A percentile compares a stretch with the other conserved stretches of the same genome.
Conservation (phyloP, 2,329 filamentous ascomycete genomes). For the Incumbomyces lentus region DNA sequence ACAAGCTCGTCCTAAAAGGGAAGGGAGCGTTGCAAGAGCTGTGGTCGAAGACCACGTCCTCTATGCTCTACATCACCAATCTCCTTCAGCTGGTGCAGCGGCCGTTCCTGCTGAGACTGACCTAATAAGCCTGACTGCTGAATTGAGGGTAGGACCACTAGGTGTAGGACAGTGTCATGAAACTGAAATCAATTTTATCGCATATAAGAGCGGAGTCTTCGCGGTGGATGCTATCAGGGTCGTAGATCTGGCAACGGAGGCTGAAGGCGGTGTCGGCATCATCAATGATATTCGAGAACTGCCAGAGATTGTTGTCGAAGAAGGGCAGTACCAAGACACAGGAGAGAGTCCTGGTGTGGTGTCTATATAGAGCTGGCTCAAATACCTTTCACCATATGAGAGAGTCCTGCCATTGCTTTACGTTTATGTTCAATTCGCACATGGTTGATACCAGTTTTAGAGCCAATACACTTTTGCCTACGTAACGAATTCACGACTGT, state of each 20-base stretch:
- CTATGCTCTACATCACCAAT: constrained; percentile 40
- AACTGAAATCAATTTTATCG: constrained; percentile 40
- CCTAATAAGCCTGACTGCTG: constrained; percentile 47
- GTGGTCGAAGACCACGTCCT: constrained; percentile 48
- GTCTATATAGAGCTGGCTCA: too few species aligned
- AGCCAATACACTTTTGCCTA: too few species aligned
- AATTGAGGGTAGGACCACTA: constrained; percentile 40
- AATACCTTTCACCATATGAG: too few species aligned
- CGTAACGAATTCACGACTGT: too few species aligned
- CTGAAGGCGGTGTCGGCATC: constrained; percentile 15
- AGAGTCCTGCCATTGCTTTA: too few species aligned
- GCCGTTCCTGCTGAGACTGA: constrained; percentile 40
- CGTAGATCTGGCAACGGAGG: constrained; percentile 17
- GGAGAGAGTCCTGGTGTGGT: too few species aligned
- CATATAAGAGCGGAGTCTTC: constrained; percentile 23
- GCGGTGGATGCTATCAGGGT: constrained; percentile 22
- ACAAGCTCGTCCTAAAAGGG: constrained; percentile 8
- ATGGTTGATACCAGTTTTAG: too few species aligned
- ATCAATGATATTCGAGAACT: constrained; percentile 17
- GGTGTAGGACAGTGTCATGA: constrained; percentile 37
- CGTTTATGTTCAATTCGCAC: too few species aligned
- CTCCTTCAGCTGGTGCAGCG: constrained; percentile 19
- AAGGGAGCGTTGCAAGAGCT: constrained; percentile 35
- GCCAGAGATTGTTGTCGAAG: constrained; percentile 16
- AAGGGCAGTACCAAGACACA: background rate